Evolutionary conservation across 768 basidiomycete species (phyloP).

Genomic region (Leccinum obscurum): DNA sequence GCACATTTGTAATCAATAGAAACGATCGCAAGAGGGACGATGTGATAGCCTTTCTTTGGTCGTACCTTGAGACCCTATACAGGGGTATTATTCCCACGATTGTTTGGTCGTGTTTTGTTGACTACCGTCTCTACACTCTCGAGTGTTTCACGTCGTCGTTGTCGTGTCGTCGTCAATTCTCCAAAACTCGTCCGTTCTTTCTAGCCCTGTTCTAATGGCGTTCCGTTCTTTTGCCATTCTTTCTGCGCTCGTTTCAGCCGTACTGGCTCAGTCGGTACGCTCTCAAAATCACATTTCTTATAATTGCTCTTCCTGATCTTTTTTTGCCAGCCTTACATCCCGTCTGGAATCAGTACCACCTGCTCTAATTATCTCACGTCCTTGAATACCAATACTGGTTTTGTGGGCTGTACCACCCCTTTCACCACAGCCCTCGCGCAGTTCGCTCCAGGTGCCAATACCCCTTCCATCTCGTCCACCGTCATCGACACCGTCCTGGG

Average conservation of each 20-base stretch:
- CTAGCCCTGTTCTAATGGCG: conserved; percentile 31
- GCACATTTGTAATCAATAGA: conserved; percentile 2
- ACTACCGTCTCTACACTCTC: neutral
- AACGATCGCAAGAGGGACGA: conserved; percentile 4
- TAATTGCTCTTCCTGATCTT: conserved; percentile 8
- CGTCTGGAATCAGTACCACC: conserved; percentile 53
- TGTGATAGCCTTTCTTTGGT: conserved; percentile 7
- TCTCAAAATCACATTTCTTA: neutral
- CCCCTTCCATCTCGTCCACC: conserved; percentile 40
- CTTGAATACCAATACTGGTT: conserved; percentile 59
- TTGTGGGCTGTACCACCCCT: conserved; percentile 61
- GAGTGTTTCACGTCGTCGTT: neutral
- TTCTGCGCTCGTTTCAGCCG: conserved; percentile 51
- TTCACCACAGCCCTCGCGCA: conserved; percentile 59
- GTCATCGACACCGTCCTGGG: conserved; percentile 52
- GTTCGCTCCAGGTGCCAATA: conserved; percentile 49
- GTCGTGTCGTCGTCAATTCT: neutral
- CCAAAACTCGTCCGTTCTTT: conserved; percentile 33
- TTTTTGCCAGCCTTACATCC: conserved; percentile 54
- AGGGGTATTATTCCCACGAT: neutral
- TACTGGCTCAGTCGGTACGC: conserved; percentile 50
- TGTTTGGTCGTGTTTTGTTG: conserved; percentile 14
- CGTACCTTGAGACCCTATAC: neutral
- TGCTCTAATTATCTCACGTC: conserved; percentile 60
- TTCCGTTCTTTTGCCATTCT: conserved; percentile 55